phyloP scores from a whole-genome alignment of 805 yeast genomes.

The Wickerhamomyces queroliae region DNA sequence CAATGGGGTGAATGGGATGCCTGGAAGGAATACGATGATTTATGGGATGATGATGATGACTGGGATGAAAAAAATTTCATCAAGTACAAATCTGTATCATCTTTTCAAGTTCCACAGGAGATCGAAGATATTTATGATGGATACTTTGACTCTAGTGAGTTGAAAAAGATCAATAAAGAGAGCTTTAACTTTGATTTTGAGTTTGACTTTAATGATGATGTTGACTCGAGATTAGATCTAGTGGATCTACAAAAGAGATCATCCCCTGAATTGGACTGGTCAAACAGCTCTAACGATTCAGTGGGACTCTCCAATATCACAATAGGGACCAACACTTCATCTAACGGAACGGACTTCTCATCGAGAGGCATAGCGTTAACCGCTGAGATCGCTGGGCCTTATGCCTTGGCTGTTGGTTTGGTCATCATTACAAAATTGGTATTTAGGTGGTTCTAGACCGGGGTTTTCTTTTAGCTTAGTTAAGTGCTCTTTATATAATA shows the following conservation, averaged over 20 bases:
- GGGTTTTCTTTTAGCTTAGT: neutral
- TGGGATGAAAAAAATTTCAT: neutral
- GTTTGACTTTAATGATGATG: neutral
- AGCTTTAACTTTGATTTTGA: slow-evolving; percentile 1
- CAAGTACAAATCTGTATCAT: neutral
- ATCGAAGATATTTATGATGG: neutral
- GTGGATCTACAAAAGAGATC: neutral
- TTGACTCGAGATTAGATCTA: neutral
- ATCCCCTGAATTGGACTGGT: neutral
- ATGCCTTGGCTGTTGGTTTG: neutral
- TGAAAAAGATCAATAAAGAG: neutral
- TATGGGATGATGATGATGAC: neutral
- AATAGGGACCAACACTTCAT: neutral
- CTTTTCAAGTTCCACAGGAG: neutral
- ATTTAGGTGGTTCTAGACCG: neutral
- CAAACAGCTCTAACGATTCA: neutral
- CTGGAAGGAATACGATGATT: neutral
- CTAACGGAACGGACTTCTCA: neutral
- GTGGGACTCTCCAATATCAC: neutral
- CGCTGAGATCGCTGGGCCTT: neutral
- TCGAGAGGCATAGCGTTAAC: neutral
- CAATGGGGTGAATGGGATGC: slow-evolving; percentile 2
- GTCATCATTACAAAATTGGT: neutral
- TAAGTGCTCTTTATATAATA: neutral
- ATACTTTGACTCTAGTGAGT: neutral